Percentiles rank a stretch among this genome's conserved stretches.
phyloP scores from a whole-genome alignment of 805 yeast species.

The Kazachstania viticola region DNA sequence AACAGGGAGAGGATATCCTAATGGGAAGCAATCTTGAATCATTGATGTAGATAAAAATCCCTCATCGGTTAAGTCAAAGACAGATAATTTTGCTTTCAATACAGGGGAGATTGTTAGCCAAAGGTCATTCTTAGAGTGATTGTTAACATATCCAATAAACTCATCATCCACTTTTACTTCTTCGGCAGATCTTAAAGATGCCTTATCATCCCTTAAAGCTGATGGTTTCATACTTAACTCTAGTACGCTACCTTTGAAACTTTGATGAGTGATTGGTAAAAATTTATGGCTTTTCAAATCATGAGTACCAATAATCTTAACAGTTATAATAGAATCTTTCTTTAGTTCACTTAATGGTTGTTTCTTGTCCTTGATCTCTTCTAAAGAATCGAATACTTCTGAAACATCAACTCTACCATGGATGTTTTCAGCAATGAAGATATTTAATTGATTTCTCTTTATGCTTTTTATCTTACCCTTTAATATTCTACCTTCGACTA shows the following conservation, averaged over 20 bases:
- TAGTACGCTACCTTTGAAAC: conserved; percentile 42
- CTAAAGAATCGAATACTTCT: conserved; percentile 45
- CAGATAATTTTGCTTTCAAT: conserved; percentile 52
- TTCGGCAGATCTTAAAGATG: conserved; percentile 28
- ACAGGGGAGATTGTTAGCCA: conserved; percentile 65
- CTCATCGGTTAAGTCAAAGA: conserved; percentile 52
- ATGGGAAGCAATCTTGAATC: conserved; percentile 48
- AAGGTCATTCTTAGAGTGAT: conserved; percentile 43
- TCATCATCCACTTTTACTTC: conserved; percentile 39
- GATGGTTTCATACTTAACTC: conserved; percentile 52
- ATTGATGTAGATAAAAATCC: conserved; percentile 33
- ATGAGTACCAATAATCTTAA: conserved; percentile 64
- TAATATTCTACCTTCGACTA: conserved; percentile 47
- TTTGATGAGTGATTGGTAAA: conserved; percentile 50
- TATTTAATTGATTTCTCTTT: conserved; percentile 63
- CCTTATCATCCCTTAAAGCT: conserved; percentile 21
- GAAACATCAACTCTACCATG: conserved; percentile 73
- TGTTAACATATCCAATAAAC: conserved; percentile 53
- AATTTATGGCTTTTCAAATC: conserved; percentile 59
- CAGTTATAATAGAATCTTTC: conserved; percentile 46
- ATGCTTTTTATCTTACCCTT: conserved; percentile 49
- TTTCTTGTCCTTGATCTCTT: conserved; percentile 44
- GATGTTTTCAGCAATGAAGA: conserved; percentile 62
- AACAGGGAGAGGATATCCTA: conserved; percentile 60
- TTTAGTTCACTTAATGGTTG: conserved; percentile 51